Percentiles rank a stretch among this genome's conserved stretches.
Conservation (phyloP, 1,284 basidiomycete species). For the Garcileccinum viscosum region DNA sequence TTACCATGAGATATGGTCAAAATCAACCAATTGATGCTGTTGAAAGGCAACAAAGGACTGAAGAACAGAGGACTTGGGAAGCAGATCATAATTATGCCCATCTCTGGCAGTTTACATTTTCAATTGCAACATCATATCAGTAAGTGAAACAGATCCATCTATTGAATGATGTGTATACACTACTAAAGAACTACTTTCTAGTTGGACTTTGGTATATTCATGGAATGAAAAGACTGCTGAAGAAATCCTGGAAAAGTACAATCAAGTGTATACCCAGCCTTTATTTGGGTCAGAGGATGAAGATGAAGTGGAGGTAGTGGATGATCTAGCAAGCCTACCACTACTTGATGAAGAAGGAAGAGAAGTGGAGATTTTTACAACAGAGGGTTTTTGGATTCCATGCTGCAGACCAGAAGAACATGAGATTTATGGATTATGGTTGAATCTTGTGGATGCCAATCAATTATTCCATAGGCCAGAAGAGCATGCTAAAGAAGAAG, state of each 20-base stretch:
- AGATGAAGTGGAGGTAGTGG: background rate
- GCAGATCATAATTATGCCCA: background rate
- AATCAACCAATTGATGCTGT: background rate
- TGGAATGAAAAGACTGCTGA: background rate
- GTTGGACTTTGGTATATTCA: background rate
- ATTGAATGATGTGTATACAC: no score
- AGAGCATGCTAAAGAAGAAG: no score
- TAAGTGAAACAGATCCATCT: no score
- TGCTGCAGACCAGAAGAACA: background rate
- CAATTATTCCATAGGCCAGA: no score
- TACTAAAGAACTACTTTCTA: no score
- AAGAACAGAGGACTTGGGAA: background rate
- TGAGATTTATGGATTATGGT: background rate
- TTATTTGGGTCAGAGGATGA: background rate
- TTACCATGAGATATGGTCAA: background rate
- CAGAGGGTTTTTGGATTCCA: background rate
- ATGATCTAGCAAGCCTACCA: background rate
- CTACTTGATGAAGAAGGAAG: background rate
- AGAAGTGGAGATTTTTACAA: background rate
- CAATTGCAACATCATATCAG: background rate
- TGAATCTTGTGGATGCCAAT: background rate
- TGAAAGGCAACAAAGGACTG: accelerated
- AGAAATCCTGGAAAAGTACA: background rate
- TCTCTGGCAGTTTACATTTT: background rate
- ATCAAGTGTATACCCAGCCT: background rate